Evolutionary conservation across 1,139 yeast genomes (phyloP).

Genomic region (Yamadazyma sp.): DNA sequence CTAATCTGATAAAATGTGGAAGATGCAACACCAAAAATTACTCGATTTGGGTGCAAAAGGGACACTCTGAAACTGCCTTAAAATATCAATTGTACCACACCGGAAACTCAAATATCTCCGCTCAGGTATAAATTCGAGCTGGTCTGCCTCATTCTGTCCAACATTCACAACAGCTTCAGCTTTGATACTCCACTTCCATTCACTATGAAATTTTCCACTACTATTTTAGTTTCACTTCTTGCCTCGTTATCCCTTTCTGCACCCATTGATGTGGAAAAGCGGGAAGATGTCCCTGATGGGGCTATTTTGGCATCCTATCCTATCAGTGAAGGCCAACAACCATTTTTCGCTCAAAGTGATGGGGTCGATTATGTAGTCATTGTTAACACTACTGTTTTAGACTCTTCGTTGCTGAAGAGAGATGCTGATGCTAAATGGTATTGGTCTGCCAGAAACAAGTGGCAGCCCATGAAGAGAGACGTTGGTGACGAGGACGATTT

Average conservation of each 20-base stretch:
- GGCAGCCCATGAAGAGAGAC: constrained; percentile 14
- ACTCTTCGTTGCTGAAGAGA: constrained; percentile 9
- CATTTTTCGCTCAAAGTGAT: constrained; percentile 15
- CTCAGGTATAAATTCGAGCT: constrained; percentile 1
- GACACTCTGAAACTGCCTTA: constrained; percentile 10
- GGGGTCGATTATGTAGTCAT: constrained; percentile 15
- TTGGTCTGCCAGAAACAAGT: constrained; percentile 11
- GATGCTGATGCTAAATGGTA: constrained; percentile 15
- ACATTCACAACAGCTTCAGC: neutral
- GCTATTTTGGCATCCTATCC: constrained; percentile 17
- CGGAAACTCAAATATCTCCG: no score
- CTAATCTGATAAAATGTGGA: no score
- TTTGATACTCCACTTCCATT: neutral
- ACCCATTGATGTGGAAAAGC: constrained; percentile 14
- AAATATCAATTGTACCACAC: no score
- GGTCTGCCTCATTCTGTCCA: no score
- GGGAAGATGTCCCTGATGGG: constrained; percentile 13
- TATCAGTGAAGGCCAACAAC: constrained; percentile 12
- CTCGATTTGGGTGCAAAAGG: constrained; percentile 13
- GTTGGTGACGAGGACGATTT: no score
- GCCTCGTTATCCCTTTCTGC: constrained; percentile 13
- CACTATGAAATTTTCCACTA: constrained; percentile 16
- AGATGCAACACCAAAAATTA: constrained; percentile 11
- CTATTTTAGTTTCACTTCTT: constrained; percentile 12
- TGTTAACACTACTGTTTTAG: constrained; percentile 15